Evolutionary conservation across 2,329 filamentous ascomycete species (phyloP).

Genomic region (Beauveria pseudobassiana): DNA sequence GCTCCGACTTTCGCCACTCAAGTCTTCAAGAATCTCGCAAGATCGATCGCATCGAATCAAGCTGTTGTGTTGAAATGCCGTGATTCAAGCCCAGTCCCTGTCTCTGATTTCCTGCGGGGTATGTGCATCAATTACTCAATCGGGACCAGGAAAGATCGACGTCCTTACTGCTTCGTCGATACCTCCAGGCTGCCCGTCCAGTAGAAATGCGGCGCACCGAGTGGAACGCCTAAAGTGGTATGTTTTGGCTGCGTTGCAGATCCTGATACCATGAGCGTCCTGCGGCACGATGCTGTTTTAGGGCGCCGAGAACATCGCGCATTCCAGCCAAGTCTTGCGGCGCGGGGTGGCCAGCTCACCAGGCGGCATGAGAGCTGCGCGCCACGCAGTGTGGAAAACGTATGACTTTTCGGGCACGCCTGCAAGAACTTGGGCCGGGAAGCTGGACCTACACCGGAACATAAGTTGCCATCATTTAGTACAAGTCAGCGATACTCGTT

Average conservation of each 20-base stretch:
- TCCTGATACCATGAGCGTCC: conserved; percentile 24
- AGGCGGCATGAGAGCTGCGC: conserved; percentile 35
- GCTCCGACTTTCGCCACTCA: not conserved
- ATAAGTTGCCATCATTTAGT: conserved; percentile 25
- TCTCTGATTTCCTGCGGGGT: not conserved
- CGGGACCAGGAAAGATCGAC: not conserved
- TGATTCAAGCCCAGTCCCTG: not conserved
- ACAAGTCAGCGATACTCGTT: conserved; percentile 42
- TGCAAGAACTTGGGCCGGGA: conserved; percentile 42
- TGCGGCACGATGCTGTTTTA: conserved; percentile 31
- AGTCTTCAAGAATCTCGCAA: not conserved
- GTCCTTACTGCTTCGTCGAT: conserved; percentile 8
- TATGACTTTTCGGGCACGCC: conserved; percentile 39
- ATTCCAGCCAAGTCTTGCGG: conserved; percentile 27
- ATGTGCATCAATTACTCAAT: not conserved
- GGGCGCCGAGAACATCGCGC: conserved; percentile 34
- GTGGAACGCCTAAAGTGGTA: conserved; percentile 9
- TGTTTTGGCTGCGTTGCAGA: conserved; percentile 12
- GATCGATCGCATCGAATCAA: not conserved
- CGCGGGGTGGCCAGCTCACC: conserved; percentile 18
- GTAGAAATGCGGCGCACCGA: conserved; percentile 26
- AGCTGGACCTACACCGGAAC: conserved; percentile 34
- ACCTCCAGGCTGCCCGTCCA: conserved; percentile 35
- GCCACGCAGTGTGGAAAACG: conserved; percentile 47
- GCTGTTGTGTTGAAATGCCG: not conserved